phyloP scores from a whole-genome alignment of 2,329 filamentous ascomycete species.

The Didymella exigua region DNA sequence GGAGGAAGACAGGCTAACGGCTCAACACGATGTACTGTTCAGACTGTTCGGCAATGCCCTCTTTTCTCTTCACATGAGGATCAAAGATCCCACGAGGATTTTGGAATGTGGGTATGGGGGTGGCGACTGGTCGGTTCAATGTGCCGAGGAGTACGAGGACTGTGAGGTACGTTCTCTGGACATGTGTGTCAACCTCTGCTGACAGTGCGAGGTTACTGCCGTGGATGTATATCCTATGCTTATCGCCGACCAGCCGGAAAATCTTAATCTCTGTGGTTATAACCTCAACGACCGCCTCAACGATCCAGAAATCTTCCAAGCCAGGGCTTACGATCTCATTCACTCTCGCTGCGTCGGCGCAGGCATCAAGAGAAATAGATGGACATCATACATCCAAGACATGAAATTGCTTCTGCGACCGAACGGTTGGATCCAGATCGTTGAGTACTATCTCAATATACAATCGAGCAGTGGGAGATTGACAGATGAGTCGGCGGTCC shows the following conservation, averaged over 20 bases:
- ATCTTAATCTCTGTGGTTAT: constrained; percentile 42
- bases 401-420: constrained; percentile 73
- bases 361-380: constrained; percentile 74
- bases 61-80: constrained; percentile 37
- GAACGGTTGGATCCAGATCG: constrained; percentile 85
- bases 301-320: constrained; percentile 57
- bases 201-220: constrained; percentile 42
- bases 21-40: constrained; percentile 43
- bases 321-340: constrained; percentile 79
- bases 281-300: constrained; percentile 50
- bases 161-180: constrained; percentile 41
- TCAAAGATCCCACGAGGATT: constrained; percentile 37
- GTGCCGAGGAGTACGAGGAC: constrained; percentile 46
- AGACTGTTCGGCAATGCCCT: constrained; percentile 38
- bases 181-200: background rate
- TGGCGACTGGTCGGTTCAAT: constrained; percentile 46
- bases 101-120: constrained; percentile 50
- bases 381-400: constrained; percentile 77
- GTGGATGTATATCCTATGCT: constrained; percentile 47
- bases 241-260: constrained; percentile 46
- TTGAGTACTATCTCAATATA: constrained; percentile 84
- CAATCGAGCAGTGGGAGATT: constrained; percentile 86
- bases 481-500: constrained; percentile 55
- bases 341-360: constrained; percentile 76
- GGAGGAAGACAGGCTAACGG: constrained; percentile 46